Evolutionary conservation across 148 eudicot genomes (phyloP), one percentile per base, ranked within the genome.

Genomic region (Rhododendron williamsianum): DNA sequence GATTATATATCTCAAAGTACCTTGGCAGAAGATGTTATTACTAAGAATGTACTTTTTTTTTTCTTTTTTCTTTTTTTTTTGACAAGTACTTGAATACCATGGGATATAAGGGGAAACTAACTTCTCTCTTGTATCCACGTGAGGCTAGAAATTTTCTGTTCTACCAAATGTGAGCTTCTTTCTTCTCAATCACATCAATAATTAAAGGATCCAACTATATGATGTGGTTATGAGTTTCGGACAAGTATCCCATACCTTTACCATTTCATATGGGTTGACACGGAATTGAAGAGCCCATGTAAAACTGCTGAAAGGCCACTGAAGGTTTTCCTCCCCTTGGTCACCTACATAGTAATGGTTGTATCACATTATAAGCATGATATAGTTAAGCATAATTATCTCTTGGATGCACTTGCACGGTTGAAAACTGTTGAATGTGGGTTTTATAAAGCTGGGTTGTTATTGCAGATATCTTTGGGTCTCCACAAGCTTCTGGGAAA

Each of bases 401-500:
- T 82, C 19, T 43, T 27, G 23, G 77, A 82, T 67, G 76, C 41
- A 67, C 30, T 46, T 67, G n/a, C 25, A 67, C 10, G 25, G 27
- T 43, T 60, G 49, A 19, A 63, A 71, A n/a, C 30, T 36, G 49
- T 23, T 82, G 51, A 43, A 45, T 67, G 76, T 83, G 13, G 6
- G 60, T 80, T 85, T 86, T 35, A 71, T 58, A 49, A 58, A 43
- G 63, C 74, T 27, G 72, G 69, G 74, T 85, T 33, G 46, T 85
- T 76, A 9, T 87, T 89, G 82, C 92, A 96, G 99, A 91, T 96
- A 85, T 91, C 84, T 85, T 80, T 56, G 90, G 95, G 95, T 80
- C 93, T 96, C 80, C 92, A 86, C 79, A 91, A 90, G 80, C 93
- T 92, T 88, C 86, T 93, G 74, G 93, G 95, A 81, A 93, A 90